Evolutionary conservation across 208 protist species (phyloP).

Genomic region (Wallacemonas sp.): DNA sequence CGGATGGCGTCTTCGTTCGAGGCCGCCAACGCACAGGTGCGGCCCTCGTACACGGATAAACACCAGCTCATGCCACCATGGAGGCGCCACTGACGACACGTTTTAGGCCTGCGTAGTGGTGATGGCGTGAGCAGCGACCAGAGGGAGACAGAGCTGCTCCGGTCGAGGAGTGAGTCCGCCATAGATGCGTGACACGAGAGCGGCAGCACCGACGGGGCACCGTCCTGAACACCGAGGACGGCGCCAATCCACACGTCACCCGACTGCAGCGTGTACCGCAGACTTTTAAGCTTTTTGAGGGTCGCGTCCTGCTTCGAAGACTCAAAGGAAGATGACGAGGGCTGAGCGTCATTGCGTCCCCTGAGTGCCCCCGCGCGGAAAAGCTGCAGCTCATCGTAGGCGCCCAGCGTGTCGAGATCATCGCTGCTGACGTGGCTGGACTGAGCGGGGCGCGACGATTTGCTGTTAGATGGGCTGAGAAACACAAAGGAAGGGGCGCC

Average conservation of each 20-base stretch:
- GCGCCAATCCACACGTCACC: conserved; percentile 2
- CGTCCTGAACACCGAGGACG: background rate
- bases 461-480: background rate
- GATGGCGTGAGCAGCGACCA: conserved; percentile 1
- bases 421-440: background rate
- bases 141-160: background rate
- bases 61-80: conserved; percentile 16
- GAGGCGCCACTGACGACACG: conserved; percentile 4
- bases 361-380: background rate
- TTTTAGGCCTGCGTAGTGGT: background rate
- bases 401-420: background rate
- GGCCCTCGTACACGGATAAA: conserved; percentile 6
- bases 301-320: background rate
- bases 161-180: conserved; percentile 1
- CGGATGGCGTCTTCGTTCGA: conserved; percentile 2
- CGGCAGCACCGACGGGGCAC: background rate
- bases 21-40: conserved; percentile 1
- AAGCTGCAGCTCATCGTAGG: conserved; percentile 9
- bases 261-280: background rate
- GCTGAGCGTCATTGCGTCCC: background rate
- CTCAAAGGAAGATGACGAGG: background rate
- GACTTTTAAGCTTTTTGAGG: background rate
- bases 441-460: background rate
- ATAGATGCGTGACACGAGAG: conserved; percentile 5
- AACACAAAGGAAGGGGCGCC: background rate